Evolutionary conservation across 106 monocot species (phyloP).

Genomic region (Acorus calamus): DNA sequence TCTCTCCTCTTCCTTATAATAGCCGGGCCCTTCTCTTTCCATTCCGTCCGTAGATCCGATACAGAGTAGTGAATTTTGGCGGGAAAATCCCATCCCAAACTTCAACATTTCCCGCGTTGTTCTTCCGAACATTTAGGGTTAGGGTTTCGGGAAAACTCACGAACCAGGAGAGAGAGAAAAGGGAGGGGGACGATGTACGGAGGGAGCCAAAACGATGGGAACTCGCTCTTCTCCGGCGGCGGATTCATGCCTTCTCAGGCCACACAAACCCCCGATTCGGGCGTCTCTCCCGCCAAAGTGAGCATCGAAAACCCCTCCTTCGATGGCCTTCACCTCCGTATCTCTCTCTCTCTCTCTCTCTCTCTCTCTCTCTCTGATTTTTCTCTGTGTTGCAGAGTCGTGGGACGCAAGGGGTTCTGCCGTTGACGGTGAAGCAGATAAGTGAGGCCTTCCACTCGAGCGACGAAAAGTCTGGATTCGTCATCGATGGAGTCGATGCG

Average conservation of each 20-base stretch:
- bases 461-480: constrained; percentile 69
- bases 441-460: constrained; percentile 48
- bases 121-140: too few species aligned
- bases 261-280: constrained; percentile 50
- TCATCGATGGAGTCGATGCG: constrained; percentile 61
- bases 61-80: too few species aligned
- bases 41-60: too few species aligned
- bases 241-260: constrained; percentile 81
- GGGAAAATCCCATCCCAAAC: too few species aligned
- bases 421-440: constrained; percentile 94
- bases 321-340: not conserved
- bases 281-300: constrained; percentile 44
- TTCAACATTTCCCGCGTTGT: too few species aligned
- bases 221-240: constrained; percentile 59
- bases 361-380: constrained; percentile 1
- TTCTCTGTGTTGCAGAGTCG: constrained; percentile 28
- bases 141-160: too few species aligned
- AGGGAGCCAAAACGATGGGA: too few species aligned
- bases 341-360: constrained; percentile 11
- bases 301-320: not conserved
- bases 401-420: constrained; percentile 34
- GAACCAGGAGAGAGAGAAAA: too few species aligned
- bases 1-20: too few species aligned
- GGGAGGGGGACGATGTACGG: too few species aligned
- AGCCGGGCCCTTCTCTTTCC: too few species aligned